Conservation (phyloP, 257 asterid genomes). For the Cinchona pubescens region DNA sequence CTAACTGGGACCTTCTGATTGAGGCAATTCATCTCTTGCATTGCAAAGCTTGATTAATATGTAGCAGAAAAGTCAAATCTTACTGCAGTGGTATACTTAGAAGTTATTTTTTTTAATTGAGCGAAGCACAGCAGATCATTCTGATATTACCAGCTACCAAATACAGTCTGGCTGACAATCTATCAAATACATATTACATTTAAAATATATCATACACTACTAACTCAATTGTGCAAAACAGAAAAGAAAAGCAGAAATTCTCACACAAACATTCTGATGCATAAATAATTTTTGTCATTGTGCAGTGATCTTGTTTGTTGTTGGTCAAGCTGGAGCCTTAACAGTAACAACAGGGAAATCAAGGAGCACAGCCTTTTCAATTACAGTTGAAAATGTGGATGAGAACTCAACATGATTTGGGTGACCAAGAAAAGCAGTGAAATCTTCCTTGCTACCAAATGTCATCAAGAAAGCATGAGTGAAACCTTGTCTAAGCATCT, state of each 20-base stretch:
- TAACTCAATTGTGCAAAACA: background rate
- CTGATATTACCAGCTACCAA: background rate
- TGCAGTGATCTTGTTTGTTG: conserved; percentile 3
- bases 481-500: conserved; percentile 80
- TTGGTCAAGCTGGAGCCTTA: conserved; percentile 42
- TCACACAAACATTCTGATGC: conserved; percentile 8
- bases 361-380: conserved; percentile 77
- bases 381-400: conserved; percentile 51
- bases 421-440: conserved; percentile 48
- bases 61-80: background rate
- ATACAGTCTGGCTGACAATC: background rate
- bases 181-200: background rate
- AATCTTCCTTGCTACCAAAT: conserved; percentile 72
- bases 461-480: conserved; percentile 92
- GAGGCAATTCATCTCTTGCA: background rate
- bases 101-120: background rate
- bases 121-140: background rate
- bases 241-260: conserved; percentile 1
- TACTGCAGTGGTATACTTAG: background rate
- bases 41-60: background rate
- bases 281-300: background rate
- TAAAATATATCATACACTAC: background rate
- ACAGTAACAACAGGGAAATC: conserved; percentile 71
- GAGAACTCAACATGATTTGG: conserved; percentile 76
- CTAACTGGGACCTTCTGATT: background rate